Evolutionary conservation across 441 rosid species (phyloP).

Genomic region (Biscutella laevigata): DNA sequence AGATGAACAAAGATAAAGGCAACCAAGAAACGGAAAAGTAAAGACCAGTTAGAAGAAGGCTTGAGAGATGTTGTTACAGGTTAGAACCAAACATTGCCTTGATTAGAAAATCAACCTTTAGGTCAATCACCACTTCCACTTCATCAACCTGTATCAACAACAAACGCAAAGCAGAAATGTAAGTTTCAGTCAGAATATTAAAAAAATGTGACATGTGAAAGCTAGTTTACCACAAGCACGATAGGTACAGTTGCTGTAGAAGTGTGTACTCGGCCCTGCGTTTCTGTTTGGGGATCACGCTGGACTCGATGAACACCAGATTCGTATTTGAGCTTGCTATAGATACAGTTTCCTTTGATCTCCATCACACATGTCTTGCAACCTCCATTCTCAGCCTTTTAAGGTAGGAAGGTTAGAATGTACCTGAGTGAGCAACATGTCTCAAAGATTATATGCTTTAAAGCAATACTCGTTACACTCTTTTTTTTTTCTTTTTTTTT

Average conservation of each 20-base stretch:
- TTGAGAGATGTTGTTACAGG: too few species aligned
- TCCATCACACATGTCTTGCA: conserved; percentile 92
- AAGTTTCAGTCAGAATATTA: too few species aligned
- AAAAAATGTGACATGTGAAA: background rate
- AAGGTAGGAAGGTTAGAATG: conserved; percentile 14
- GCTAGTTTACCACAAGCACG: conserved; percentile 74
- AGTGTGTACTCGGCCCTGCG: conserved; percentile 93
- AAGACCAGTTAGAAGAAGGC: too few species aligned
- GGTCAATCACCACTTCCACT: conserved; percentile 92
- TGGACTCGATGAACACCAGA: conserved; percentile 96
- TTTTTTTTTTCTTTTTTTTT: too few species aligned
- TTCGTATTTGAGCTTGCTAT: conserved; percentile 88
- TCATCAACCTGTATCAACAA: conserved; percentile 65
- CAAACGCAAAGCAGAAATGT: conserved; percentile 6
- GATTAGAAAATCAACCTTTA: too few species aligned
- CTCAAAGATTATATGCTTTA: conserved; percentile 1
- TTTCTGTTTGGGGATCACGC: conserved; percentile 90
- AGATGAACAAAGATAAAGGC: too few species aligned
- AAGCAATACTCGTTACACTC: background rate
- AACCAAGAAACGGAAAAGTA: too few species aligned
- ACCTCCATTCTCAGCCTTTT: conserved; percentile 88
- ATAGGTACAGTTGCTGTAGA: conserved; percentile 96
- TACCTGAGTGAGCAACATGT: background rate
- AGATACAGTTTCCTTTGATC: conserved; percentile 72
- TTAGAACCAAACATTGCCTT: too few species aligned